Evolutionary conservation across 2,329 filamentous ascomycete genomes (phyloP), one percentile per base, ranked within the genome.

Genomic region (Diplocarpon mali): DNA sequence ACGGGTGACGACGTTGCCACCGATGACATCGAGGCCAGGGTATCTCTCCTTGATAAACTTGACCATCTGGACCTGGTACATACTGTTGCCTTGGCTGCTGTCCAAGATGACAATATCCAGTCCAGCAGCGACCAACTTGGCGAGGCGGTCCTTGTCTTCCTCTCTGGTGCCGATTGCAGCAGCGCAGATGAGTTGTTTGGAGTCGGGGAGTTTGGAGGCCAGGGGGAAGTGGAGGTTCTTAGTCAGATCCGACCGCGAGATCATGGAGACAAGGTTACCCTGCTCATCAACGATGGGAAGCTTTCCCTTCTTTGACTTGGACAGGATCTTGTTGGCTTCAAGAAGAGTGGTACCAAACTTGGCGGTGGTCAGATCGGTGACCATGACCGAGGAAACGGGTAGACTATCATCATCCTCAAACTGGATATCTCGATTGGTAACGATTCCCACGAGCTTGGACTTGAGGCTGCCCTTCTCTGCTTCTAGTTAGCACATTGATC

Each of bases 21-120:
- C 93, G 63, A 98, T 95, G 63, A 98, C 92, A 58, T 98, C 89
- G 52, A 98, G 74, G 40, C 73, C 70, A 28, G 90, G 87, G 71
- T 81, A 90, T 57, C 81, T 85, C 56, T 81, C 65, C 76, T 98
- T 98, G 71, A 92, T 76, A 74, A 83, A 96, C 69, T 89, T 88
- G 72, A 98, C 79, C 92, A 98, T 98, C 50, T 95, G 87, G 53
- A 96, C 83, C 72, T 96, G 90, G 76, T 90, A 98, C 73, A 96
- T 88, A 69, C 84, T 92, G 78, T 96, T 96, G 56, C 92, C 92
- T 71, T 98, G 92, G 62, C 85, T 93, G 69, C 85, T 92, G 73
- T 98, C 92, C 42, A 98, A 78, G 58, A 98, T 74, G 55, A 95
- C 89, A 64, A 98, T 85, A 61, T 98, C 92, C 41, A 98, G 77